Base-by-base conservation (phyloP, 352 stramenopile species). In the Globisporangium okanoganense region DNA sequence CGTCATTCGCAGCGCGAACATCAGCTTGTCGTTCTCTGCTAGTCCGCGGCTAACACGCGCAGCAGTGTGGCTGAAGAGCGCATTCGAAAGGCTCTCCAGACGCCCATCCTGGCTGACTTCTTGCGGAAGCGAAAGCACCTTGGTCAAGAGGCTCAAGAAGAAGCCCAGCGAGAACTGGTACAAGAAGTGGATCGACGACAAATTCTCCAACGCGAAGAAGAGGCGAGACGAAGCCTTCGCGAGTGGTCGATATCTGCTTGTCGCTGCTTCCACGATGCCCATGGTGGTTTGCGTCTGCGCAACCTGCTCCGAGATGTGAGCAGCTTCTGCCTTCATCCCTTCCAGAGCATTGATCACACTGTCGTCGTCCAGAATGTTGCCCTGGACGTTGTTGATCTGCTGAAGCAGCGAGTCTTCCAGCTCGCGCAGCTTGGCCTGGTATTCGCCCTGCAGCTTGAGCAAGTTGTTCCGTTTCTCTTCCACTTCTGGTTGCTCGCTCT, bases 301-400 rank as follows among this genome's bases (percentile, higher is more conserved):
- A 38, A 92, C 82, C 73, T 99, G 88, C 48, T 97, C 75, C 31
- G 96, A 92, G 18, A 99, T 98, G 63, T 99, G 85, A 4, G 84
- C 82, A n/a, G 97, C 95, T 71, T 99, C 97, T 22, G 89, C 92
- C 85, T 99, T 99, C 66, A 99, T 92, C 35, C 92, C 83, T 73
- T 99, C 97, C 61, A 99, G 93, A n/a, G 97, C 97, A 59, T 98
- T 94, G 47, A 99, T 97, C 31, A 99, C 95, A 44, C 84, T 87
- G 73, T 99, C 97, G 70, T 99, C 92, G 63, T 99, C 98, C 20
- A 99, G 78, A 81, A 99, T 99, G 67, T 97, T 99, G 43, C 97
- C 97, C 67, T 99, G 88, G 40, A 99, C 96, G 45, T 96, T 95
- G 78, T 97, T 99, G 53, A 99, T 99, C 66, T 98, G 96, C 63